phyloP scores from a whole-genome alignment of 1,139 yeast genomes.

The Saccharomyces hybrid region DNA sequence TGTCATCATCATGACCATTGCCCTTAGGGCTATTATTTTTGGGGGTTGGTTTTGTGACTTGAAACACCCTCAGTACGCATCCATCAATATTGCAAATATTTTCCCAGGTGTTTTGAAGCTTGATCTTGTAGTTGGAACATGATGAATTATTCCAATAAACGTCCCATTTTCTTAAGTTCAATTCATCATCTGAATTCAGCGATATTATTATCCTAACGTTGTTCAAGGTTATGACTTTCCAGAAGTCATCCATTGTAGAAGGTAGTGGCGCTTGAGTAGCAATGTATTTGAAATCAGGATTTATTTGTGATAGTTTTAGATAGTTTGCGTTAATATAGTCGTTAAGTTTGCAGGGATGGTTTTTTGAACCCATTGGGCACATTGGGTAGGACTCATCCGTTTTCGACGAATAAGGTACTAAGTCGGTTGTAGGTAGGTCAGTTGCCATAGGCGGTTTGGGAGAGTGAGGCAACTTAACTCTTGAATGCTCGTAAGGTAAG shows the following conservation, averaged over 20 bases:
- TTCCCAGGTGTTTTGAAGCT: conserved; percentile 27
- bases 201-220: conserved; percentile 60
- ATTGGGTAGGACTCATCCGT: conserved; percentile 4
- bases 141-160: conserved; percentile 43
- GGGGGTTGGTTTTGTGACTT: conserved; percentile 17
- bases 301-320: conserved; percentile 36
- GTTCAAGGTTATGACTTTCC: conserved; percentile 65
- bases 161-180: conserved; percentile 48
- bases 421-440: not conserved
- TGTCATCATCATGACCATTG: conserved; percentile 18
- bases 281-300: conserved; percentile 43
- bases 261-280: conserved; percentile 86
- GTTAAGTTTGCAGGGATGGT: conserved; percentile 12
- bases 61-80: conserved; percentile 30
- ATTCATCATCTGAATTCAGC: conserved; percentile 51
- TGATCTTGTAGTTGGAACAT: conserved; percentile 23
- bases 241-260: conserved; percentile 71
- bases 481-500: conserved; percentile 72
- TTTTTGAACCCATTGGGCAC: conserved; percentile 1
- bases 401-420: no score
- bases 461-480: conserved; percentile 49
- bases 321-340: conserved; percentile 63
- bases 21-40: not conserved
- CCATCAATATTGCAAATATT: conserved; percentile 29
- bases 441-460: conserved; percentile 16